Evolutionary conservation across 2,329 filamentous ascomycete species (phyloP).

Genomic region (Claviceps quebecensis): DNA sequence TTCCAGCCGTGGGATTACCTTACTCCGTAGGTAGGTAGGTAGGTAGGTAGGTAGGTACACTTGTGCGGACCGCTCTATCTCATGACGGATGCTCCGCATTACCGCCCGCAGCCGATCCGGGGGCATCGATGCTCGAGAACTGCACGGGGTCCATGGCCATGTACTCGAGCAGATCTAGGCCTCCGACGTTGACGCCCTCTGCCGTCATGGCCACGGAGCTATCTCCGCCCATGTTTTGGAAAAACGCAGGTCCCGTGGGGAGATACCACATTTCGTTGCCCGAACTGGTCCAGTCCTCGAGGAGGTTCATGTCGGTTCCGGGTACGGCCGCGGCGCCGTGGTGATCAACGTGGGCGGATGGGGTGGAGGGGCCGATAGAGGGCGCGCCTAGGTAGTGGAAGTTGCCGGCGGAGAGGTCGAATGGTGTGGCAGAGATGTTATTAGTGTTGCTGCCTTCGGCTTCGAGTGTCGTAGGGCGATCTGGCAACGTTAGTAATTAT

Average conservation of each 20-base stretch:
- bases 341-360: conserved; percentile 26
- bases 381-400: conserved; percentile 39
- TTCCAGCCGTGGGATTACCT: no score
- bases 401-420: conserved; percentile 39
- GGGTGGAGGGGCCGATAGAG: conserved; percentile 36
- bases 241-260: conserved; percentile 48
- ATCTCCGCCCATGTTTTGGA: conserved; percentile 45
- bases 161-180: conserved; percentile 52
- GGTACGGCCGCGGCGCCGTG: conserved; percentile 8
- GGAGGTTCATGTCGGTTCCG: conserved; percentile 27
- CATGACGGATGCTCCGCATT: not conserved
- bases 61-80: no score
- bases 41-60: no score
- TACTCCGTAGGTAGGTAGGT: no score
- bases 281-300: conserved; percentile 41
- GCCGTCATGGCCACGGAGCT: conserved; percentile 50
- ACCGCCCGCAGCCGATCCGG: conserved; percentile 8
- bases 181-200: conserved; percentile 52
- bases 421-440: conserved; percentile 49
- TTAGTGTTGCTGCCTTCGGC: conserved; percentile 35
- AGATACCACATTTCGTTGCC: conserved; percentile 54
- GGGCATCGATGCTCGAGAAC: conserved; percentile 22
- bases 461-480: conserved; percentile 18
- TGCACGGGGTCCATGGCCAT: conserved; percentile 45
- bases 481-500: conserved; percentile 13